A percentile compares a stretch with the other conserved stretches of the same genome.
Conservation (phyloP, 2,329 filamentous ascomycete genomes). For the Phyllosticta citribraziliensis region DNA sequence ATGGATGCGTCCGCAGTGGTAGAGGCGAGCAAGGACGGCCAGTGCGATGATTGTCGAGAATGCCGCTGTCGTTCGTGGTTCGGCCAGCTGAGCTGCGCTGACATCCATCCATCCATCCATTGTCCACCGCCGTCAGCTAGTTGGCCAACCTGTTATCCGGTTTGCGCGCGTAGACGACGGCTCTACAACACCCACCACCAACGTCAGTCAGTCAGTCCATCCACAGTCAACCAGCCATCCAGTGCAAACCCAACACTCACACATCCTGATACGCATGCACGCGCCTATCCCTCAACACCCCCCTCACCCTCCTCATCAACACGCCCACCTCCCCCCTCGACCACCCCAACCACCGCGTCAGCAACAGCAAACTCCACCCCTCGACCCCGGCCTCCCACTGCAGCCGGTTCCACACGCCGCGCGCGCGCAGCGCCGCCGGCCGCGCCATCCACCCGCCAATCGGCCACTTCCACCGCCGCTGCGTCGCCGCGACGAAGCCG, state of each 20-base stretch:
- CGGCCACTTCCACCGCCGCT: slow-evolving; percentile 31
- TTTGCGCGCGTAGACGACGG: neutral
- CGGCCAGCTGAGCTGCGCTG: too few species aligned
- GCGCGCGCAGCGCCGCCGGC: slow-evolving; percentile 41
- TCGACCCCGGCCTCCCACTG: slow-evolving; percentile 17
- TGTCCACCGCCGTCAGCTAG: too few species aligned
- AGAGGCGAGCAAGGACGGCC: too few species aligned
- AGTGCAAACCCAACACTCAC: neutral
- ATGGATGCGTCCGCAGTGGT: too few species aligned
- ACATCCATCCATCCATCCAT: too few species aligned
- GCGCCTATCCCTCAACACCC: neutral
- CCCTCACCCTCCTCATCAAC: neutral
- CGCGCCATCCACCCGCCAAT: slow-evolving; percentile 17
- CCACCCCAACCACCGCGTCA: slow-evolving; percentile 1
- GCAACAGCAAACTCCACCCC: slow-evolving; percentile 6
- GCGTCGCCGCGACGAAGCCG: slow-evolving; percentile 42
- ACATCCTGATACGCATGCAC: slow-evolving; percentile 4
- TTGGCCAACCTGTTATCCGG: neutral
- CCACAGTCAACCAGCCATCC: too few species aligned
- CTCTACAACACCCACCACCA: neutral
- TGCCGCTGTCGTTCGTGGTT: too few species aligned
- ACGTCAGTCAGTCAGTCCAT: neutral
- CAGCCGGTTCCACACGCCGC: slow-evolving; percentile 28
- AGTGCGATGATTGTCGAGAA: too few species aligned
- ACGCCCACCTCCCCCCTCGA: neutral